These are phyloP conservation scores for Passalora sequoiae DNA, from an alignment of 2,329 filamentous ascomycete species.

Conservation along the genomic window DNA sequence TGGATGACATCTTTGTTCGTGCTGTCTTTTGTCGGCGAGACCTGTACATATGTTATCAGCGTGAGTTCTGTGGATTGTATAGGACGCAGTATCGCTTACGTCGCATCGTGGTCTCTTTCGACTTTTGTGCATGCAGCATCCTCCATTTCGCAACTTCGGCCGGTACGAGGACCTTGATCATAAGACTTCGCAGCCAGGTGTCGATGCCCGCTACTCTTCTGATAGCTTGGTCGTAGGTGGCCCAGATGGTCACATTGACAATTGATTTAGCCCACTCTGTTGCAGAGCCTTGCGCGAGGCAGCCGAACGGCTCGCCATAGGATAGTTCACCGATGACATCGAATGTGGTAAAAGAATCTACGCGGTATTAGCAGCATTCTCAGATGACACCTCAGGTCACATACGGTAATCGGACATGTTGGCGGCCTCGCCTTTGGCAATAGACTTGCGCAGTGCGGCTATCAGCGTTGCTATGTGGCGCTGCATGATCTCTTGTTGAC, in stretches of 20 bases:
- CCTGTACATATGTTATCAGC: background rate
- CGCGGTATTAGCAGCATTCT: too few species aligned
- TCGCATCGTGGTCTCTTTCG: too few species aligned
- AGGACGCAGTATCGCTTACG: background rate
- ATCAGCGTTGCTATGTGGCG: conserved; percentile 4
- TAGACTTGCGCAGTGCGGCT: background rate
- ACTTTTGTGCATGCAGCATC: conserved; percentile 3
- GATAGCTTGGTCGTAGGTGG: conserved; percentile 6
- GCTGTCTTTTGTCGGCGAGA: background rate
- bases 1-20: conserved; percentile 5
- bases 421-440: background rate
- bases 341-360: background rate
- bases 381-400: too few species aligned
- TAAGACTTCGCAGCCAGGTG: background rate
- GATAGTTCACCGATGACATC: conserved; percentile 20
- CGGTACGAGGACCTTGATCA: background rate
- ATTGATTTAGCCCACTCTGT: conserved; percentile 5
- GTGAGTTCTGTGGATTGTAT: background rate
- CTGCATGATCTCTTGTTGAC: conserved; percentile 8
- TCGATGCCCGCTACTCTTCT: conserved; percentile 4
- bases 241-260: conserved; percentile 1
- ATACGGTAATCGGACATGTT: conserved; percentile 10
- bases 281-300: conserved; percentile 1
- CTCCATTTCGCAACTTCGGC: conserved; percentile 2
- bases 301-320: conserved; percentile 36